Base-by-base conservation (phyloP, 306 rosid species). In the Prunus mume region DNA sequence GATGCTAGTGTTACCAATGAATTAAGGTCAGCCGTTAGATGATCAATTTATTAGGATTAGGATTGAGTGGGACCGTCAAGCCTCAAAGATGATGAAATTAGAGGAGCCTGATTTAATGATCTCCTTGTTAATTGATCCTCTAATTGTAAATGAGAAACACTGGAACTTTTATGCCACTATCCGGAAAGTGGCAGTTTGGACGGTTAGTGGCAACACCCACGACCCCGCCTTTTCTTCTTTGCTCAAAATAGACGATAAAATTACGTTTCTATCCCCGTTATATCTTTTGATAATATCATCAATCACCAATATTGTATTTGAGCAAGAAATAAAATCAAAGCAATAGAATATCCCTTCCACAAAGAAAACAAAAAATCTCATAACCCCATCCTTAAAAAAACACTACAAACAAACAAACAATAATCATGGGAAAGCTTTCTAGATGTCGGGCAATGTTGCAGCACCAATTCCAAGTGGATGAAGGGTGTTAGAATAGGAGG, bases 161-260 rank as follows among this genome's bases (percentile, higher is more conserved):
- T 18, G n/a, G 78, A 77, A 74, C 13, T 0, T 46, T 77, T 34
- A 69, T 49, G 62, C 83, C 87, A 74, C 81, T 73, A 13, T 8
- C 50, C 9, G 28, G 18, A 13, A 20, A 80, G 7, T 25, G 65
- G 47, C 91, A 85, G 88, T 87, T 87, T 80, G 73, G 88, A 82
- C 90, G 83, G 91, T 89, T 89, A 79, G 87, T 84, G 90, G 87
- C 22, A 75, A 50, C 57, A 79, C 79, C 76, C 84, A 80, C 63
- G 27, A 55, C 76, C 85, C 80, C 83, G 83, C 82, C 80, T 25
- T 61, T 73, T 79, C 72, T 58, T 72, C 55, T 13, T 22, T 3
- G 12, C 73, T 83, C 43, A 56, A 76, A 79, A 78, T 54, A 1
- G 19, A 9, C 2, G n/a, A 12, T 17, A n/a, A 68, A 67, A 67